Evolutionary conservation across 2,329 filamentous ascomycete species (phyloP).

Genomic region (Colletotrichum scovillei): DNA sequence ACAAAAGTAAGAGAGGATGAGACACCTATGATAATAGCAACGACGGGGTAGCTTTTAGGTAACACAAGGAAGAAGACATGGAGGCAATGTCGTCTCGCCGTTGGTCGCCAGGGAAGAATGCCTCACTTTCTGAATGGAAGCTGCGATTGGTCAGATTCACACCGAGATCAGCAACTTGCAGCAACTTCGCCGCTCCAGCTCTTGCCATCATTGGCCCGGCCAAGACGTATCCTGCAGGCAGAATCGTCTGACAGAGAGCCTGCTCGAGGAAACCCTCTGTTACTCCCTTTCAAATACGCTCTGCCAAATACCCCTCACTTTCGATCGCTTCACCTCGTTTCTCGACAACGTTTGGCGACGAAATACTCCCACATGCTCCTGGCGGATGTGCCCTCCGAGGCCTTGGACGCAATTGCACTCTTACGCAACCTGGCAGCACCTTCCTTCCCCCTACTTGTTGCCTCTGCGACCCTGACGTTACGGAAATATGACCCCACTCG

Average conservation of each 20-base stretch:
- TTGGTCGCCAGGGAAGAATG: not conserved
- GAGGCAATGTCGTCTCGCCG: not conserved
- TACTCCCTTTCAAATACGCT: too few species aligned
- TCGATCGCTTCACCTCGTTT: not conserved
- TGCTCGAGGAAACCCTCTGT: too few species aligned
- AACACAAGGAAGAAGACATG: not conserved
- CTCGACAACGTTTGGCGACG: not conserved
- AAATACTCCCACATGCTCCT: fast-evolving
- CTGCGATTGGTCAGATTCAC: not conserved
- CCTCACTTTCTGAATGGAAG: not conserved
- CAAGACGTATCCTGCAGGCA: not conserved
- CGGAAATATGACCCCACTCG: not conserved
- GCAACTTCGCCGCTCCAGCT: not conserved
- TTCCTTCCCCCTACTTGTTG: too few species aligned
- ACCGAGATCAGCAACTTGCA: not conserved
- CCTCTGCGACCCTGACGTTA: not conserved
- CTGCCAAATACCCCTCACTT: not conserved
- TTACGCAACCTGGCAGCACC: too few species aligned
- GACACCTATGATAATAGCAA: too few species aligned
- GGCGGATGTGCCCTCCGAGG: fast-evolving
- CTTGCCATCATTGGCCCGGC: not conserved
- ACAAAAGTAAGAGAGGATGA: fast-evolving
- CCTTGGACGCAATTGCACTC: fast-evolving
- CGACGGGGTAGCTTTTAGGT: fast-evolving
- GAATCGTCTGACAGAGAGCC: not conserved